Evolutionary conservation across 31 red algal species (phyloP), one percentile per base, ranked within the genome.

Genomic region (Bonnemaisonia californica): DNA sequence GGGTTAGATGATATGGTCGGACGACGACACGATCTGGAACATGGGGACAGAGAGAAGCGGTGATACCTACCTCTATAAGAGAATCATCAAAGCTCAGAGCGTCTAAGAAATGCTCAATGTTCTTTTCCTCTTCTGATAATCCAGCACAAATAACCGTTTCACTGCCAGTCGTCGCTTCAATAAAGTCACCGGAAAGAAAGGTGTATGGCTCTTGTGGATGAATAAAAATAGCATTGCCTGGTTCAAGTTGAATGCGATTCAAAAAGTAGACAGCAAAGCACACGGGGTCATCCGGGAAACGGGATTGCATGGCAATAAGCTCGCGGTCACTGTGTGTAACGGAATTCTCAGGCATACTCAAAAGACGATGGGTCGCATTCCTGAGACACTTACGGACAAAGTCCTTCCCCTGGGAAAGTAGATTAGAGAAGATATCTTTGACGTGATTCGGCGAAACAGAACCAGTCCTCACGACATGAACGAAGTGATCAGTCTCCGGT

Each of bases 261-360:
- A 89, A 59, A 40, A 89, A 81, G 54, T 89, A 89, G 22, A 75
- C 85, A 0, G 76, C 65, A 54, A 89, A 89, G 33, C 85, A 89
- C 51, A 74, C 64, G 24, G 85, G 76, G 60, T 89, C 85, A 55
- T 73, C 74, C 5, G 85, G 85, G 67, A 45, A 81, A 13, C 48
- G 37, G 19, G 58, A 30, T 16, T 80, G 76, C 56, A 89, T 28
- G 3, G 75, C 63, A 55, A 89, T 67, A 39, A 89, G 76, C 24
- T 58, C 51, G 7, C 23, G 31, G 67, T 89, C 85, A 29, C 42
- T 69, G 27, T 89, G 66, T 0, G 85, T 81, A 30, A 89, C 38
- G 65, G 51, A 22, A 3, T 81, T 66, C 40, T 74, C 54, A 54
- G 85, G 85, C 76, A 81, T 81, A 23, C 74, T 80, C 3, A 11